phyloP scores from a whole-genome alignment of 768 basidiomycete species.

The Pleurotus pulmonarius region DNA sequence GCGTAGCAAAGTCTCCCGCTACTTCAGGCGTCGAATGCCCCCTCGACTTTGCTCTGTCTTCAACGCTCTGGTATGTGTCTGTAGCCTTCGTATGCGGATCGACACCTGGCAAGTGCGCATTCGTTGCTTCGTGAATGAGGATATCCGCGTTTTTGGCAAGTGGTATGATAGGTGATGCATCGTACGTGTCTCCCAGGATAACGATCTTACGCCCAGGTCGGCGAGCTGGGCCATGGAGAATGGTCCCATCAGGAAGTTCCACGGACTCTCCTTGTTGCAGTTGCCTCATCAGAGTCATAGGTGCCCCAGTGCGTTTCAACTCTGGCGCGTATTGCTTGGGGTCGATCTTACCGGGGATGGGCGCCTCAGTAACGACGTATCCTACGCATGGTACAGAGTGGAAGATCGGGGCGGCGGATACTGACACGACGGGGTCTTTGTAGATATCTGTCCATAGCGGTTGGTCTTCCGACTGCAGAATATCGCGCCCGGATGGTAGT shows the following conservation, averaged over 20 bases:
- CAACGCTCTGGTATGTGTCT: conserved; percentile 61
- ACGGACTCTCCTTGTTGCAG: conserved; percentile 65
- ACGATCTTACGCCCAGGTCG: conserved; percentile 72
- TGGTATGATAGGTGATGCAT: conserved; percentile 63
- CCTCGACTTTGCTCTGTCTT: conserved; percentile 62
- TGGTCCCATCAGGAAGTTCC: conserved; percentile 65
- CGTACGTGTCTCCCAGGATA: conserved; percentile 82
- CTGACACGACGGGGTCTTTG: conserved; percentile 48
- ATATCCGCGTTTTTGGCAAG: conserved; percentile 67
- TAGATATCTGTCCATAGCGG: conserved; percentile 62
- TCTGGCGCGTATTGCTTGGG: conserved; percentile 63
- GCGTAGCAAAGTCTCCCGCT: conserved; percentile 78
- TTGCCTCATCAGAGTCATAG: conserved; percentile 62
- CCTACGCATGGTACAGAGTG: conserved; percentile 84
- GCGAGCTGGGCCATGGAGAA: conserved; percentile 62
- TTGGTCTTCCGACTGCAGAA: conserved; percentile 49
- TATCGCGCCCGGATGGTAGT: conserved; percentile 56
- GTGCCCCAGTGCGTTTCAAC: conserved; percentile 65
- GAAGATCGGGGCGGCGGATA: conserved; percentile 73
- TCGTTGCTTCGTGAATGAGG: conserved; percentile 87
- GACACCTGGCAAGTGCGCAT: conserved; percentile 71
- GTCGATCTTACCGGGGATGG: conserved; percentile 75
- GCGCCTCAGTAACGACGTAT: conserved; percentile 67
- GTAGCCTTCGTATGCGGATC: conserved; percentile 53
- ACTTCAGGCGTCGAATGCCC: conserved; percentile 93